Evolutionary conservation across 2,329 filamentous ascomycete species (phyloP).

Genomic region (Aspergillus awamori): DNA sequence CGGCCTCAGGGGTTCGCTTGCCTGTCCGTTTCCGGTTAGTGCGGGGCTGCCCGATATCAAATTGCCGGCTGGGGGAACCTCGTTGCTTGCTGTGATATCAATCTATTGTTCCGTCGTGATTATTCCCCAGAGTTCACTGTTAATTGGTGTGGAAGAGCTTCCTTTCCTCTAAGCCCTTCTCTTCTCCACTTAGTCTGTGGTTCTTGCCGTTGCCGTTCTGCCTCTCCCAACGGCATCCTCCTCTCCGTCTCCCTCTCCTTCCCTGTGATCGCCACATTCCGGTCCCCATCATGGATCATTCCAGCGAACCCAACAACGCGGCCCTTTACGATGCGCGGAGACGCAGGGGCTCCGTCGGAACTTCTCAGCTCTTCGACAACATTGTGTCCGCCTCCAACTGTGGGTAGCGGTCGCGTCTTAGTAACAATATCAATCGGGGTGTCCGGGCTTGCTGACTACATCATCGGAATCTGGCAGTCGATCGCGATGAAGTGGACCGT

Average conservation of each 20-base stretch:
- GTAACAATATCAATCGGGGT: background rate
- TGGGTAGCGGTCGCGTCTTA: constrained; percentile 49
- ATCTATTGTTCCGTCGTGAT: background rate
- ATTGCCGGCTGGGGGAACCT: constrained; percentile 28
- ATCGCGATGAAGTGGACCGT: constrained; percentile 94
- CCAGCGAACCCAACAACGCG: constrained; percentile 45
- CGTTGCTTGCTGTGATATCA: constrained; percentile 14
- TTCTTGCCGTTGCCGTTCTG: background rate
- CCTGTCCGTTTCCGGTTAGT: constrained; percentile 43
- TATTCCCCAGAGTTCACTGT: no score
- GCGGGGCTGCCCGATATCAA: constrained; percentile 49
- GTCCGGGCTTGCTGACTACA: constrained; percentile 1
- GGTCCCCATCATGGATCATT: constrained; percentile 34
- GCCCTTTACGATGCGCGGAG: constrained; percentile 49
- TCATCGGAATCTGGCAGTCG: constrained; percentile 62
- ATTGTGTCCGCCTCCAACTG: constrained; percentile 97
- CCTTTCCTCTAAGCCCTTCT: no score
- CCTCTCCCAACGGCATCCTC: background rate
- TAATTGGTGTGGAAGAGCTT: no score
- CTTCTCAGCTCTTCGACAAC: constrained; percentile 79
- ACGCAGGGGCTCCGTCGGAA: constrained; percentile 51
- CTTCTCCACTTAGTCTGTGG: no score
- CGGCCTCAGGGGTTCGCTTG: constrained; percentile 50
- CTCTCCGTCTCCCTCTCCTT: background rate
- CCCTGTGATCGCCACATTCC: constrained; percentile 3